These are phyloP conservation scores for Raffaelea ambrosiae DNA, from an alignment of 2,329 filamentous ascomycete species.

Conservation along the genomic window DNA sequence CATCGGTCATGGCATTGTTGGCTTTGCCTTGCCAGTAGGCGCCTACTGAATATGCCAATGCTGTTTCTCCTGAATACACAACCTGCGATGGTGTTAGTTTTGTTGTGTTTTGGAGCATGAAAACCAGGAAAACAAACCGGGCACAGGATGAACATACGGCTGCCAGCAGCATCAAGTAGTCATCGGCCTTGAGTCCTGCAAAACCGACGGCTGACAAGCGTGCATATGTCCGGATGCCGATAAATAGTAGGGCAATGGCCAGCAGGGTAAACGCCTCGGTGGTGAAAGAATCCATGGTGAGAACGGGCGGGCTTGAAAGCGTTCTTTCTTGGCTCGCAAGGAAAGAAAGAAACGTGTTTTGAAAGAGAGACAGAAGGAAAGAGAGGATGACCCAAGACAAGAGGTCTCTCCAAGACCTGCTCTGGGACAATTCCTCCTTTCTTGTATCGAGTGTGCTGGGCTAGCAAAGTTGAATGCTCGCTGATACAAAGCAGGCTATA, in stretches of 20 bases:
- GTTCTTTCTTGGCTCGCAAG: too few species aligned
- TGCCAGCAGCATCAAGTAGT: slow-evolving; percentile 50
- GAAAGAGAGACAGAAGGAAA: too few species aligned
- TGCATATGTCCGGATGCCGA: slow-evolving; percentile 40
- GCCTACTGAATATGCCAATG: slow-evolving; percentile 21
- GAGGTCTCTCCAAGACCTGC: too few species aligned
- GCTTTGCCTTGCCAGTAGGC: slow-evolving; percentile 20
- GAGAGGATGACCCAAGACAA: too few species aligned
- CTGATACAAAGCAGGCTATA: too few species aligned
- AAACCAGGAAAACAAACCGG: neutral
- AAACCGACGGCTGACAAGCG: slow-evolving; percentile 39
- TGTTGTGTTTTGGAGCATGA: neutral
- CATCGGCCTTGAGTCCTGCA: slow-evolving; percentile 44
- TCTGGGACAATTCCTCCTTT: too few species aligned
- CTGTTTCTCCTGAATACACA: slow-evolving; percentile 16
- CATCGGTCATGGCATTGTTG: slow-evolving; percentile 24
- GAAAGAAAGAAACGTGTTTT: too few species aligned
- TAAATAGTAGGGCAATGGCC: slow-evolving; percentile 38
- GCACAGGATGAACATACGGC: slow-evolving; percentile 27
- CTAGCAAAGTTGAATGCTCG: too few species aligned
- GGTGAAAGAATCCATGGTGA: slow-evolving; percentile 20
- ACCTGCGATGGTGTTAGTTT: neutral
- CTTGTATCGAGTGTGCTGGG: too few species aligned
- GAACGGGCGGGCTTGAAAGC: too few species aligned
- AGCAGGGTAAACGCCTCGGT: slow-evolving; percentile 42